A percentile compares a stretch with the other conserved stretches of the same genome.
phyloP scores from a whole-genome alignment of 345 rosid species.

The Bruguiera sexangula region DNA sequence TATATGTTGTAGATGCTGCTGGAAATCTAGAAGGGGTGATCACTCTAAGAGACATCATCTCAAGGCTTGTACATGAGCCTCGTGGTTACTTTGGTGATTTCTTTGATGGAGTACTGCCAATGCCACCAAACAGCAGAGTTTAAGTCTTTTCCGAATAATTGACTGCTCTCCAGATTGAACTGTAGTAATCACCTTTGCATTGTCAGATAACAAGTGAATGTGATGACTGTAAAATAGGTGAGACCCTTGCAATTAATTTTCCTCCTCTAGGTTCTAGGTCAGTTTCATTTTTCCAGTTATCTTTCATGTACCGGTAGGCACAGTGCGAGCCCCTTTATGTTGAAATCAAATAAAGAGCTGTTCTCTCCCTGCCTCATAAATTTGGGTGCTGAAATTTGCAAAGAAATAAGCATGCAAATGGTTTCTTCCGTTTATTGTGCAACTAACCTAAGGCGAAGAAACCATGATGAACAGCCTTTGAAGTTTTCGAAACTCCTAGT shows the following conservation, averaged over 20 bases:
- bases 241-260: conserved; percentile 23
- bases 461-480: too few species aligned
- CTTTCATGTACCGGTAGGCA: conserved; percentile 19
- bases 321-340: not conserved
- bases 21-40: conserved; percentile 91
- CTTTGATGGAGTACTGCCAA: conserved; percentile 83
- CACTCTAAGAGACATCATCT: conserved; percentile 84
- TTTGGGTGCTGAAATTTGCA: not conserved
- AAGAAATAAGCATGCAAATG: not conserved
- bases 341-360: not conserved
- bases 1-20: conserved; percentile 71
- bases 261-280: not conserved
- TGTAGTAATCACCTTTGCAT: not conserved
- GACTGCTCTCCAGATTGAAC: conserved; percentile 11
- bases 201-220: conserved; percentile 14
- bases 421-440: not conserved
- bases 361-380: not conserved
- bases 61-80: conserved; percentile 91
- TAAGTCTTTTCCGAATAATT: conserved; percentile 23
- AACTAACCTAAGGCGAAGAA: too few species aligned
- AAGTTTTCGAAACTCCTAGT: too few species aligned
- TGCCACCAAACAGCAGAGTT: conserved; percentile 73
- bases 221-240: conserved; percentile 25
- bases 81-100: conserved; percentile 97
- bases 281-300: conserved; percentile 15